A percentile compares a stretch with the other conserved stretches of the same genome.
phyloP scores from a whole-genome alignment of 2,329 filamentous ascomycete genomes.

The Curvularia eragrostidis region DNA sequence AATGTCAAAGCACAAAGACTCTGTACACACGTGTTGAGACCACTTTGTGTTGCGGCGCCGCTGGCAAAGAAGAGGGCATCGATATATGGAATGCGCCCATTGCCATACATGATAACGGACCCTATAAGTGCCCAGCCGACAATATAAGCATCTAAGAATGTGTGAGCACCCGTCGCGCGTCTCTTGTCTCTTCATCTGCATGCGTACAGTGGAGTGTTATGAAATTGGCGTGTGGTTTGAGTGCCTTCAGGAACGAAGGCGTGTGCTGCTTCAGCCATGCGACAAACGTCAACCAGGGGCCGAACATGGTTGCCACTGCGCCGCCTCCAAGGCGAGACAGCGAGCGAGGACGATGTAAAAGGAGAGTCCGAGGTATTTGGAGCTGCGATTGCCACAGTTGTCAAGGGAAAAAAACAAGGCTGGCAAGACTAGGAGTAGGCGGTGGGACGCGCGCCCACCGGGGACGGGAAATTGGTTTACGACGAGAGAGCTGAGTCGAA shows the following conservation, averaged over 20 bases:
- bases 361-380: not conserved
- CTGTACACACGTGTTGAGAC: slow-evolving; percentile 73
- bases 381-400: not conserved
- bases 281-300: slow-evolving; percentile 38
- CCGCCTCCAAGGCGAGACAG: not conserved
- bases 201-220: slow-evolving; percentile 75
- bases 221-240: slow-evolving; percentile 75
- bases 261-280: slow-evolving; percentile 38
- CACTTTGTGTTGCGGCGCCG: slow-evolving; percentile 88
- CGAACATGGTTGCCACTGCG: slow-evolving; percentile 35
- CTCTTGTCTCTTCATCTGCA: too few species aligned
- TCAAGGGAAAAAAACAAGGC: not conserved
- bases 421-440: not conserved
- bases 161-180: slow-evolving; percentile 15
- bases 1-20: not conserved
- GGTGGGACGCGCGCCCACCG: too few species aligned
- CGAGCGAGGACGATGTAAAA: not conserved
- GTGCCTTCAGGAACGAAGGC: slow-evolving; percentile 28
- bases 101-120: slow-evolving; percentile 77
- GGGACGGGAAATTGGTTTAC: slow-evolving; percentile 3
- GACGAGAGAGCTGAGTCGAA: slow-evolving; percentile 13
- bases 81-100: slow-evolving; percentile 73
- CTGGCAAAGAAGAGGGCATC: slow-evolving; percentile 89
- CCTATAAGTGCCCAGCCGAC: slow-evolving; percentile 73
- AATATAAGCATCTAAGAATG: slow-evolving; percentile 74